Base-by-base conservation (phyloP, 2,329 filamentous ascomycete genomes). In the Penicillium sumatraense region DNA sequence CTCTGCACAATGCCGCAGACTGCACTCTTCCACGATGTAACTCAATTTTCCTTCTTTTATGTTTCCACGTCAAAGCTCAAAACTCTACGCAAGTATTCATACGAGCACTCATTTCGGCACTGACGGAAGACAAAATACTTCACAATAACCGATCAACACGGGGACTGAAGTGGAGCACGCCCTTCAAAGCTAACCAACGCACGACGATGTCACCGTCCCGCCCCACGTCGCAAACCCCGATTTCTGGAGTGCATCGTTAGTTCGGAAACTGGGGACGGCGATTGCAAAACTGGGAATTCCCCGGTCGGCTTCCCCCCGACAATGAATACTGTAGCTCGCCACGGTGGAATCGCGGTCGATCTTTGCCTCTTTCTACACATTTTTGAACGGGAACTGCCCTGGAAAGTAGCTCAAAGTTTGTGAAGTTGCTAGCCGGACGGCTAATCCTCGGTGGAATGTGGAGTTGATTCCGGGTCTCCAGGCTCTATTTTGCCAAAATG, bases 221-320 rank as follows among this genome's bases (percentile, higher is more conserved):
- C 42, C 40, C 40, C 21, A 27, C 40, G 7, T 14, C 27, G 40
- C 40, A 27, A 14, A 27, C 40, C 40, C 23, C 40, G 40, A 20
- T 44, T 44, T 18, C 40, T 44, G 40, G 40, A 44, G 40, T 44
- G 40, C 40, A 44, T 26, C 23, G 23, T 23, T 44, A 44, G 40
- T 26, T n/a, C 40, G 40, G 23, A 11, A n/a, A 44, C 24, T 27
- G 40, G 23, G 18, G 23, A 44, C 21, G 23, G 11, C 14, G n/a
- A n/a, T n/a, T n/a, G 23, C 21, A 26, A 44, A 44, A 16, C n/a
- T 44, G 23, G 40, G 21, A 40, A 20, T 40, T 21, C 20, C 36
- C 20, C 36, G 36, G 33, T 36, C 33, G 33, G 33, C 7, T 24
- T 2, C 14, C 20, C 38, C 38, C 38, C 38, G 38, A 14, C 20